Percentiles rank a stretch among this genome's conserved stretches.
phyloP scores from a whole-genome alignment of 2,329 filamentous ascomycete genomes.

The Talaromyces sp. region DNA sequence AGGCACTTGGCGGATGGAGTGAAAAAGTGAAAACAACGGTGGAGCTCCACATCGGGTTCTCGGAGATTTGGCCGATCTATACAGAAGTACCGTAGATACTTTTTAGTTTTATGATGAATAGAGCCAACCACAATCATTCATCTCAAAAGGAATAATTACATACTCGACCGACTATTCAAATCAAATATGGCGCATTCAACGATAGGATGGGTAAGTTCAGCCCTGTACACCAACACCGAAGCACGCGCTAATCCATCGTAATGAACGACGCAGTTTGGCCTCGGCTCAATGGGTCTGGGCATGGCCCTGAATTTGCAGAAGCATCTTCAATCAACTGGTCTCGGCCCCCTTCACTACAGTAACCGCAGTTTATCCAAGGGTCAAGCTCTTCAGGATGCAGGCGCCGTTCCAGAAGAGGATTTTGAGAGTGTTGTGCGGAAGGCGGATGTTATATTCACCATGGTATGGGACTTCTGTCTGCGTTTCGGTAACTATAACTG shows the following conservation, averaged over 20 bases:
- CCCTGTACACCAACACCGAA: no score
- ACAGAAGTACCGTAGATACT: no score
- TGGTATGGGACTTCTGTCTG: conserved; percentile 14
- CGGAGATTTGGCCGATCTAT: no score
- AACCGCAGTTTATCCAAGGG: conserved; percentile 46
- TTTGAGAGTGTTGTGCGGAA: conserved; percentile 25
- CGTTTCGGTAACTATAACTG: not conserved
- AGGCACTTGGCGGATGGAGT: no score
- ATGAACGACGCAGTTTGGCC: conserved; percentile 24
- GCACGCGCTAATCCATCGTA: not conserved
- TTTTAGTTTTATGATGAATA: no score
- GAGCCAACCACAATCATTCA: no score
- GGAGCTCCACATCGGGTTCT: conserved; percentile 11
- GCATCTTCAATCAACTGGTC: conserved; percentile 23
- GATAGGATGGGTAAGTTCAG: conserved; percentile 14
- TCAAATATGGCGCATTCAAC: no score
- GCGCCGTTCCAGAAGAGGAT: not conserved
- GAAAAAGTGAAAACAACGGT: not conserved
- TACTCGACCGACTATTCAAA: no score
- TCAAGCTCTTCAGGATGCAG: not conserved
- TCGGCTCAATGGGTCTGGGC: conserved; percentile 48
- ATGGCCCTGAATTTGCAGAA: conserved; percentile 49
- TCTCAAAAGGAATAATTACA: no score
- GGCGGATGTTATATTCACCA: conserved; percentile 34
- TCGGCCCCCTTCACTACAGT: conserved; percentile 32